These are phyloP conservation scores for Alternaria postmessia DNA, from an alignment of 2,329 filamentous ascomycete species.

Conservation along the genomic window DNA sequence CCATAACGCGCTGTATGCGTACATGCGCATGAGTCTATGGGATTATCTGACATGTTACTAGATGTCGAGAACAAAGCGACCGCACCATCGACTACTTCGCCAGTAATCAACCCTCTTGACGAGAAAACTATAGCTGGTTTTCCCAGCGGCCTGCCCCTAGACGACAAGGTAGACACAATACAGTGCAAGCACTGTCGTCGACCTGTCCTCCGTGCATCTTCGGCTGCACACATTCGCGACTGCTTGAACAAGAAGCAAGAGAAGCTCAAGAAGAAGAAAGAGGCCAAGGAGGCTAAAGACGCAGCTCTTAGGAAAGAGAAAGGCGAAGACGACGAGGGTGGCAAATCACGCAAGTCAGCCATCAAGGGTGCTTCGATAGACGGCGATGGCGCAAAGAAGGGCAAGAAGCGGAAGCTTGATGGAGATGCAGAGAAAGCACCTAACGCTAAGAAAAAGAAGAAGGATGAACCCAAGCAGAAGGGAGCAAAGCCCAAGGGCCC, in stretches of 20 bases:
- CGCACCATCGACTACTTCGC: constrained; percentile 37
- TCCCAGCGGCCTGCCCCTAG: constrained; percentile 79
- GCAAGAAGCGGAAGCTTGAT: constrained; percentile 59
- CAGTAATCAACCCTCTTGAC: constrained; percentile 69
- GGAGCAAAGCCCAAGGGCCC: constrained; percentile 86
- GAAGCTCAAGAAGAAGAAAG: constrained; percentile 67
- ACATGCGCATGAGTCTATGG: background rate
- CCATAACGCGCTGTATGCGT: background rate
- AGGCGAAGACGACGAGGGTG: constrained; percentile 54
- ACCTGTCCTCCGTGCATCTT: constrained; percentile 76
- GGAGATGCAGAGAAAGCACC: constrained; percentile 78
- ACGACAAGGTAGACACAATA: constrained; percentile 80
- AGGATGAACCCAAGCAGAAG: constrained; percentile 88
- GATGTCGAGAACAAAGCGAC: constrained; percentile 40
- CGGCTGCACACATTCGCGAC: constrained; percentile 80
- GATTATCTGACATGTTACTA: constrained; percentile 19
- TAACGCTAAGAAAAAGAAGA: constrained; percentile 88
- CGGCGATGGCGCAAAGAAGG: constrained; percentile 52
- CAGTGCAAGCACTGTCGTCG: constrained; percentile 95
- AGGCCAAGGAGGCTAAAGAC: constrained; percentile 67
- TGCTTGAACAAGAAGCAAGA: constrained; percentile 85
- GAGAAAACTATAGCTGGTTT: constrained; percentile 81
- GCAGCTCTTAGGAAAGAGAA: constrained; percentile 58
- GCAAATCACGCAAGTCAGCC: constrained; percentile 52
- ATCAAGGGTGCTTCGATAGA: constrained; percentile 50